phyloP scores from a whole-genome alignment of 768 basidiomycete species.

The Boletus rubroflammeus region DNA sequence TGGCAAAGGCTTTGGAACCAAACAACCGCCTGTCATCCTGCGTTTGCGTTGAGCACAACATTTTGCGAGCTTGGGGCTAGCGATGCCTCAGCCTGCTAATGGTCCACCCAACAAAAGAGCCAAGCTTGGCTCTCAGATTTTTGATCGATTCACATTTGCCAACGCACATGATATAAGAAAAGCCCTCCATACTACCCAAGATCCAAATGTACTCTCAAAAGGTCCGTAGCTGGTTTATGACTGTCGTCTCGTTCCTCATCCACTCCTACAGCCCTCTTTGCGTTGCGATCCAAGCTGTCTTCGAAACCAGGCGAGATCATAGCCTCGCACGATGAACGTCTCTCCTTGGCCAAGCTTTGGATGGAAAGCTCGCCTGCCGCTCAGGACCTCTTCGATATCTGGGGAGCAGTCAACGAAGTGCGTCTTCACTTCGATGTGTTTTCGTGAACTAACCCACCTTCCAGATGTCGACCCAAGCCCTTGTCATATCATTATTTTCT shows the following conservation, averaged over 20 bases:
- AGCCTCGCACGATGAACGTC: conserved; percentile 53
- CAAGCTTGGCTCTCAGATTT: conserved; percentile 13
- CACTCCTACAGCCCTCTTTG: conserved; percentile 37
- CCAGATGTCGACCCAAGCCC: conserved; percentile 42
- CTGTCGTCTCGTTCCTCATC: background rate
- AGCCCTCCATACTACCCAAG: conserved; percentile 14
- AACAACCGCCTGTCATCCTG: conserved; percentile 25
- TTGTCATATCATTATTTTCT: conserved; percentile 52
- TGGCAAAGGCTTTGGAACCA: conserved; percentile 27
- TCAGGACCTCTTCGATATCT: conserved; percentile 58
- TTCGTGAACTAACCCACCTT: background rate
- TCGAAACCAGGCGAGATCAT: conserved; percentile 49
- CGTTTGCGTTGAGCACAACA: background rate
- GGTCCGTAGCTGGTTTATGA: conserved; percentile 12
- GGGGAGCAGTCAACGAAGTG: conserved; percentile 55
- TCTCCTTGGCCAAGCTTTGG: conserved; percentile 61
- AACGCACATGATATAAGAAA: conserved; percentile 24
- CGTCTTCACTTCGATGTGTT: conserved; percentile 13
- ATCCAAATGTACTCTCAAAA: conserved; percentile 16
- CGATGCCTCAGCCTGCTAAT: conserved; percentile 16
- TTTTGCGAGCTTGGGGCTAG: background rate
- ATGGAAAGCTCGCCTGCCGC: conserved; percentile 53
- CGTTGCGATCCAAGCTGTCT: conserved; percentile 55
- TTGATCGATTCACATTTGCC: conserved; percentile 14
- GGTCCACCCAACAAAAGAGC: conserved; percentile 21